Conservation (phyloP, 2,329 filamentous ascomycete species). For the Neonectria hederae region DNA sequence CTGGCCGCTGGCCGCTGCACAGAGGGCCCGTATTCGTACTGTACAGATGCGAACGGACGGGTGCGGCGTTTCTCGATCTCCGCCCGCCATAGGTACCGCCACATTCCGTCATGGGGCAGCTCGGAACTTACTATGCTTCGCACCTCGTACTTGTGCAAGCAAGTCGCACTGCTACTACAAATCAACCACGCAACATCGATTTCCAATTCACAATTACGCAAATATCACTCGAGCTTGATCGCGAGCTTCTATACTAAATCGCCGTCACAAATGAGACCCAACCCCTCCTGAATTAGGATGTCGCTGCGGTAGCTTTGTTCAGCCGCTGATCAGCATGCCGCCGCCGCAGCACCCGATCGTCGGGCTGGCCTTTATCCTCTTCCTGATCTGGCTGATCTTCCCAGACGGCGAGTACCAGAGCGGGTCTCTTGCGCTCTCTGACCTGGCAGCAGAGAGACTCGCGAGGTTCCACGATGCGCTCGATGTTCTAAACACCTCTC, state of each 20-base stretch:
- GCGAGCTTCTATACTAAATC: neutral
- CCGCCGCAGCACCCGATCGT: constrained; percentile 54
- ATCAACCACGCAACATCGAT: constrained; percentile 9
- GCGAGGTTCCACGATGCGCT: constrained; percentile 63
- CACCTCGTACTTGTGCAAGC: constrained; percentile 3
- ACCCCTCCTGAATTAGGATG: constrained; percentile 34
- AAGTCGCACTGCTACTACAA: neutral
- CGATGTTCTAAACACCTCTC: constrained; percentile 62
- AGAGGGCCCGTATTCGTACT: constrained; percentile 19
- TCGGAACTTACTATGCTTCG: neutral
- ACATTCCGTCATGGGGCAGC: constrained; percentile 34
- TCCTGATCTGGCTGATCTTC: constrained; percentile 53
- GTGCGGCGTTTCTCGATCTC: constrained; percentile 36
- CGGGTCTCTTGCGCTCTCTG: constrained; percentile 47
- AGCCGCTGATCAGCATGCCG: constrained; percentile 54
- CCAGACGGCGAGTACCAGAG: constrained; percentile 49
- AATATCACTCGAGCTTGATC: neutral
- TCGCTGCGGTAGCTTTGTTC: constrained; percentile 33
- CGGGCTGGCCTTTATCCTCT: constrained; percentile 43
- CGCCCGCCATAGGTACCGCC: constrained; percentile 26
- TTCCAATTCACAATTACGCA: constrained; percentile 5
- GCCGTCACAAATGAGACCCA: constrained; percentile 21
- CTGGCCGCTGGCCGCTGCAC: neutral
- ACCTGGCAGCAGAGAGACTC: constrained; percentile 56
- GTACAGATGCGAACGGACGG: constrained; percentile 14